These are phyloP conservation scores for Phaeophleospora eucalypticola DNA, from an alignment of 2,329 filamentous ascomycete species.

Conservation along the genomic window DNA sequence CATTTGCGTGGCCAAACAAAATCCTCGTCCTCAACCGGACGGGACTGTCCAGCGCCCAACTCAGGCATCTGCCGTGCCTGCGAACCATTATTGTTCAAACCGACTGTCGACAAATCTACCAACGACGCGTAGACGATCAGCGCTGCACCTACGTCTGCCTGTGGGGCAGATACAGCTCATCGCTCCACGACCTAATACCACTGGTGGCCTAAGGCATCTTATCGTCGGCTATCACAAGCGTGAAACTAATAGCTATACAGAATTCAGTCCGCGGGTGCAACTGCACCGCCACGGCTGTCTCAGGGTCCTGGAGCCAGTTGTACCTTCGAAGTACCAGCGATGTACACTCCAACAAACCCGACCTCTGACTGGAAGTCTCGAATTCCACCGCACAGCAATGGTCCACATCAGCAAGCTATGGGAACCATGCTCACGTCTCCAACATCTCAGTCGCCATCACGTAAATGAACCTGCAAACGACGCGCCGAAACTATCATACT, in stretches of 20 bases:
- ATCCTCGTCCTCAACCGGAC: too few species aligned
- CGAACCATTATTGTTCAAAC: background rate
- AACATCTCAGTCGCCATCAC: background rate
- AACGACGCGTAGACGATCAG: constrained; percentile 1
- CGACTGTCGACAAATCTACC: constrained; percentile 4
- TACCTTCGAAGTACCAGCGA: constrained; percentile 8
- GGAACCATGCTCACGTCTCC: constrained; percentile 9
- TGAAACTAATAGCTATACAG: too few species aligned
- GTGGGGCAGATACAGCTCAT: too few species aligned
- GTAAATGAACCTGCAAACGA: background rate
- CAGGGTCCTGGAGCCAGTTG: background rate
- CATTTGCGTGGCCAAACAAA: too few species aligned
- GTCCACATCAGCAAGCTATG: constrained; percentile 18
- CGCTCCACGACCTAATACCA: too few species aligned
- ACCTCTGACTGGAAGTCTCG: constrained; percentile 8
- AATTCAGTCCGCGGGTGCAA: too few species aligned
- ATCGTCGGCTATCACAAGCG: too few species aligned
- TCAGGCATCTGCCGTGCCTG: too few species aligned
- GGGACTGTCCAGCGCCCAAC: too few species aligned
- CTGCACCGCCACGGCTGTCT: constrained; percentile 7
- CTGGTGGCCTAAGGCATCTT: too few species aligned
- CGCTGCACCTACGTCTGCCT: too few species aligned
- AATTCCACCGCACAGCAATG: constrained; percentile 13
- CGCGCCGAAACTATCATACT: background rate
- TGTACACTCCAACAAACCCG: constrained; percentile 1